phyloP scores from a whole-genome alignment of 2,329 filamentous ascomycete species.

The Zymoseptoria passerinii region DNA sequence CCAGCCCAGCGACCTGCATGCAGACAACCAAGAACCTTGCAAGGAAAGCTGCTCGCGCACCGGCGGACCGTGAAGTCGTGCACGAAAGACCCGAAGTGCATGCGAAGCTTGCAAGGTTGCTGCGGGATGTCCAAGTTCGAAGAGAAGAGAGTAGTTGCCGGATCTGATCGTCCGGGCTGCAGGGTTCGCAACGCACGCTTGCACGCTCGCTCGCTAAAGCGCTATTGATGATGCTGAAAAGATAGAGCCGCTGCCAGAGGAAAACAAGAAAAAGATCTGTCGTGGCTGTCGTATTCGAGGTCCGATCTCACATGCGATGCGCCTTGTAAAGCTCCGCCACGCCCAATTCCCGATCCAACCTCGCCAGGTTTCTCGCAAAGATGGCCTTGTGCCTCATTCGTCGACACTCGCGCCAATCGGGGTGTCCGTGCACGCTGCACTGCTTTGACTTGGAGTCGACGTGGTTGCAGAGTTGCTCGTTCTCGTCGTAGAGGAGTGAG shows the following conservation, averaged over 20 bases:
- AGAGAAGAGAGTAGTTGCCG: background rate
- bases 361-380: background rate
- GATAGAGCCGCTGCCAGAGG: too few relatives aligned
- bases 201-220: background rate
- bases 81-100: background rate
- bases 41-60: background rate
- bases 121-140: background rate
- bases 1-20: background rate
- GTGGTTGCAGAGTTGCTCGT: slow-evolving; percentile 3
- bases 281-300: background rate
- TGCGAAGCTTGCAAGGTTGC: background rate
- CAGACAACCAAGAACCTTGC: background rate
- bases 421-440: slow-evolving; percentile 7
- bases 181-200: background rate
- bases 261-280: too few relatives aligned
- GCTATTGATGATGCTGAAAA: background rate
- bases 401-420: slow-evolving; percentile 14
- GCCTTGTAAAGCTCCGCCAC: background rate
- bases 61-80: background rate
- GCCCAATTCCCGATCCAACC: background rate
- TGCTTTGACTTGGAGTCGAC: slow-evolving; percentile 7
- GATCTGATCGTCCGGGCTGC: too few relatives aligned
- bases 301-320: background rate
- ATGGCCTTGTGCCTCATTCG: background rate
- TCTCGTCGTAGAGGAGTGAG: slow-evolving; percentile 4